Evolutionary conservation across 2,329 filamentous ascomycete species (phyloP).

Genomic region (Ascochyta koolunga): DNA sequence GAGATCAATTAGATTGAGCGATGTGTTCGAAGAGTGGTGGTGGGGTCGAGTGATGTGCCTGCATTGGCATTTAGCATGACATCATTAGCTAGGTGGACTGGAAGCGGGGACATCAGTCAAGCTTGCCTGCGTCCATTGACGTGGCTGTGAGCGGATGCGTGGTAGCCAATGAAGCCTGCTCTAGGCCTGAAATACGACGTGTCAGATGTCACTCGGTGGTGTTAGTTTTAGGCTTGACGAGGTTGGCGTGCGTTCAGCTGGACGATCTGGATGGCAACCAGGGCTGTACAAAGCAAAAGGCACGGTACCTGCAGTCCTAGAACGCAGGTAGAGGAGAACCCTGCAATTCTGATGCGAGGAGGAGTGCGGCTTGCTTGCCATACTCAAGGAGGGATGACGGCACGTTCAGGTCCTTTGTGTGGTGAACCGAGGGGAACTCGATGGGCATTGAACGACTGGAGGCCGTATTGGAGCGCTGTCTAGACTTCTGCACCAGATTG

Average conservation of each 20-base stretch:
- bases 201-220: conserved; percentile 9
- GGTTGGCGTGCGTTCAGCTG: conserved; percentile 5
- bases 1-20: conserved; percentile 10
- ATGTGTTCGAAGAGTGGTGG: conserved; percentile 6
- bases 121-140: conserved; percentile 6
- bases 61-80: background rate
- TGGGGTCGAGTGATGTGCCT: conserved; percentile 2
- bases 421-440: too few relatives aligned
- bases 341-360: background rate
- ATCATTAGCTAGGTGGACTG: conserved; percentile 1
- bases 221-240: conserved; percentile 1
- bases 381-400: background rate
- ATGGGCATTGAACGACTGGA: too few relatives aligned
- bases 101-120: conserved; percentile 10
- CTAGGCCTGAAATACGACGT: conserved; percentile 2
- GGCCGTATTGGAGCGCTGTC: too few relatives aligned
- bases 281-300: background rate
- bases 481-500: too few relatives aligned
- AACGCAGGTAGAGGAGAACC: background rate
- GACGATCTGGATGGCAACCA: background rate
- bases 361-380: background rate
- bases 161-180: conserved; percentile 1
- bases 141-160: conserved; percentile 1
- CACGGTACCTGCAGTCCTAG: conserved; percentile 5
- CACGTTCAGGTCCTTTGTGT: background rate